These are phyloP conservation scores for Monosporascus sp. DNA, from an alignment of 2,329 filamentous ascomycete species.

Conservation along the genomic window DNA sequence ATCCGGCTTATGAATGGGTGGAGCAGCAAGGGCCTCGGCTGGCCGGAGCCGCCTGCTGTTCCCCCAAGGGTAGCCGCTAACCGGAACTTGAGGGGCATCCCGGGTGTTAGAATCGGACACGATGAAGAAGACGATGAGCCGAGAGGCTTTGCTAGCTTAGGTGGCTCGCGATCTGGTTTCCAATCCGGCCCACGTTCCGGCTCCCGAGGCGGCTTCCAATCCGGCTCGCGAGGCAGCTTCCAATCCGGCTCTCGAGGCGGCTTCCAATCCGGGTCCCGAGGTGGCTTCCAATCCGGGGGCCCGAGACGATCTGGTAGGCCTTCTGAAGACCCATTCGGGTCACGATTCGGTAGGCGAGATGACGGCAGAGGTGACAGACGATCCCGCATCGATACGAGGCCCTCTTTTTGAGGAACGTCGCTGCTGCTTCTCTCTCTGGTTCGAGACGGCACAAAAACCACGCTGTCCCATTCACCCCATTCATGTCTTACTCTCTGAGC, in stretches of 20 bases:
- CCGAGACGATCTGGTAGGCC: too few relatives aligned
- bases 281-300: not conserved
- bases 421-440: constrained; percentile 1
- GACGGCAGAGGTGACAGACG: not conserved
- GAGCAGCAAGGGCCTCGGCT: constrained; percentile 45
- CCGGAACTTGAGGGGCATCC: constrained; percentile 21
- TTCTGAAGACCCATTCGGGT: too few relatives aligned
- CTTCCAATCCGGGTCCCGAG: not conserved
- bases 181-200: not conserved
- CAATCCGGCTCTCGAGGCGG: constrained; percentile 2
- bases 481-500: not conserved
- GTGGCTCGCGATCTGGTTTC: not conserved
- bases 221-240: constrained; percentile 2
- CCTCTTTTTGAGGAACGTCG: not conserved
- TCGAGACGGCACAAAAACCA: not conserved
- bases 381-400: not conserved
- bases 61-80: constrained; percentile 12
- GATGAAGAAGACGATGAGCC: constrained; percentile 5
- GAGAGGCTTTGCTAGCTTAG: constrained; percentile 2
- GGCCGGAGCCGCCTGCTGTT: constrained; percentile 41
- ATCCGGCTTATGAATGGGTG: constrained; percentile 51
- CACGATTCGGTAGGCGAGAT: not conserved
- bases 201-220: constrained; percentile 1
- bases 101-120: constrained; percentile 20
- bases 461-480: not conserved